Evolutionary conservation across 1,139 yeast species (phyloP).

Genomic region (Debaryomycetaceae sp.): DNA sequence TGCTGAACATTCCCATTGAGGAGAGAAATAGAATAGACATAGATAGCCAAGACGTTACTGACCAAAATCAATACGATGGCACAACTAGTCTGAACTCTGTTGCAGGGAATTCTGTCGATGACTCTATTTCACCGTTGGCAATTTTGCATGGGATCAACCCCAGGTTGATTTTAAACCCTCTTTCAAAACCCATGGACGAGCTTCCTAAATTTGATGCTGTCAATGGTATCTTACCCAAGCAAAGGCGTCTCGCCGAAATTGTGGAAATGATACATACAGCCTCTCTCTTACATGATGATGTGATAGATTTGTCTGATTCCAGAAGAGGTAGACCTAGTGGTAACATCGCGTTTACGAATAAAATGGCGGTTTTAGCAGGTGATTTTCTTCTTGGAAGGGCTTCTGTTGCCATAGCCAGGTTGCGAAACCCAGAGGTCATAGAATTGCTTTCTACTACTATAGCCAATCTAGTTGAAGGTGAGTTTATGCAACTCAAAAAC

Average conservation of each 20-base stretch:
- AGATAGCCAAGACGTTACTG: slow-evolving; percentile 61
- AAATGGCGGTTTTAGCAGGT: slow-evolving; percentile 97
- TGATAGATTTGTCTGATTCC: slow-evolving; percentile 87
- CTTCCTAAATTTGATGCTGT: slow-evolving; percentile 59
- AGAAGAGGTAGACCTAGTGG: slow-evolving; percentile 92
- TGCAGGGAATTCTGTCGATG: slow-evolving; percentile 55
- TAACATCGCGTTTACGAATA: slow-evolving; percentile 89
- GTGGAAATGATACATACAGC: slow-evolving; percentile 99
- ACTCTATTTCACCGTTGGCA: slow-evolving; percentile 72
- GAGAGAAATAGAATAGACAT: slow-evolving; percentile 63
- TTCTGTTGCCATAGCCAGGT: slow-evolving; percentile 88
- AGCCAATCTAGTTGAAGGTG: slow-evolving; percentile 97
- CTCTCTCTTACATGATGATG: slow-evolving; percentile 94
- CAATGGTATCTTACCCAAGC: slow-evolving; percentile 85
- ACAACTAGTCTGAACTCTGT: slow-evolving; percentile 45
- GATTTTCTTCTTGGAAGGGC: slow-evolving; percentile 95
- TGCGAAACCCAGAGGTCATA: slow-evolving; percentile 95
- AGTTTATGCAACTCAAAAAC: slow-evolving; percentile 95
- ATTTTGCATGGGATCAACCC: slow-evolving; percentile 91
- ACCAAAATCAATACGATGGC: slow-evolving; percentile 57
- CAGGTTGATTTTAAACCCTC: slow-evolving; percentile 70
- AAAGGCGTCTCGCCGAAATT: slow-evolving; percentile 91
- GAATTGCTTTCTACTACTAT: slow-evolving; percentile 93
- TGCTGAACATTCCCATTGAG: slow-evolving; percentile 69
- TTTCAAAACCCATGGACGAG: slow-evolving; percentile 75